phyloP scores from a whole-genome alignment of 306 rosid species.

The Erythrophleum fordii region DNA sequence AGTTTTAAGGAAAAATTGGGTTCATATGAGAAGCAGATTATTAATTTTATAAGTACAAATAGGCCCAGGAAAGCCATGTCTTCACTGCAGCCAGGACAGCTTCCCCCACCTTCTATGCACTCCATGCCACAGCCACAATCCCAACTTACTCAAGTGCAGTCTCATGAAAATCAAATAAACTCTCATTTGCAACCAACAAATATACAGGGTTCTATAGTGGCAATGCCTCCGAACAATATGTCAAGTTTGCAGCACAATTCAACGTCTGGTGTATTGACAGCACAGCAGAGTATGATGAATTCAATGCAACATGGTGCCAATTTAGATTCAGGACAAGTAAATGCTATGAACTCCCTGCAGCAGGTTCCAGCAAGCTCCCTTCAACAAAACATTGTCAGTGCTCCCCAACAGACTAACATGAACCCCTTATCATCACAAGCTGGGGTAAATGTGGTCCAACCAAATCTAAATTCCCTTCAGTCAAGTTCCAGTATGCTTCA shows the following conservation, averaged over 20 bases:
- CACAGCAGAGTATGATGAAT: slow-evolving; percentile 66
- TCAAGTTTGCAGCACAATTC: slow-evolving; percentile 74
- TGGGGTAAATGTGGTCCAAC: slow-evolving; percentile 71
- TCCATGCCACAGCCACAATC: slow-evolving; percentile 71
- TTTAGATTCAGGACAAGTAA: slow-evolving; percentile 77
- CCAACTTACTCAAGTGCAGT: slow-evolving; percentile 67
- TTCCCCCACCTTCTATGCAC: slow-evolving; percentile 72
- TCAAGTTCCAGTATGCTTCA: slow-evolving; percentile 71
- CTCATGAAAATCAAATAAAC: slow-evolving; percentile 86
- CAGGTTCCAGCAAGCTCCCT: slow-evolving; percentile 66
- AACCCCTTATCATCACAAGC: slow-evolving; percentile 70
- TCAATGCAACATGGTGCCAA: slow-evolving; percentile 66
- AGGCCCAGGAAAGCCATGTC: slow-evolving; percentile 65
- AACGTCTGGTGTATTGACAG: slow-evolving; percentile 60
- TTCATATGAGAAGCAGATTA: slow-evolving; percentile 71
- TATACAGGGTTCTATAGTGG: slow-evolving; percentile 60
- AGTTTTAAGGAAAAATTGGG: slow-evolving; percentile 63
- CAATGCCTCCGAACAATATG: slow-evolving; percentile 68
- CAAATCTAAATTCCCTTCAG: slow-evolving; percentile 62
- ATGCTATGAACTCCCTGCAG: slow-evolving; percentile 62
- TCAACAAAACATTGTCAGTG: slow-evolving; percentile 75
- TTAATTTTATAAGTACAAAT: slow-evolving; percentile 61
- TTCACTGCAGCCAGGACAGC: slow-evolving; percentile 71
- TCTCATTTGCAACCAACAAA: slow-evolving; percentile 76
- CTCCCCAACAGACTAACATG: slow-evolving; percentile 69